These are phyloP conservation scores for Trichoderma polysporum DNA, from an alignment of 2,329 filamentous ascomycete genomes.

Conservation along the genomic window DNA sequence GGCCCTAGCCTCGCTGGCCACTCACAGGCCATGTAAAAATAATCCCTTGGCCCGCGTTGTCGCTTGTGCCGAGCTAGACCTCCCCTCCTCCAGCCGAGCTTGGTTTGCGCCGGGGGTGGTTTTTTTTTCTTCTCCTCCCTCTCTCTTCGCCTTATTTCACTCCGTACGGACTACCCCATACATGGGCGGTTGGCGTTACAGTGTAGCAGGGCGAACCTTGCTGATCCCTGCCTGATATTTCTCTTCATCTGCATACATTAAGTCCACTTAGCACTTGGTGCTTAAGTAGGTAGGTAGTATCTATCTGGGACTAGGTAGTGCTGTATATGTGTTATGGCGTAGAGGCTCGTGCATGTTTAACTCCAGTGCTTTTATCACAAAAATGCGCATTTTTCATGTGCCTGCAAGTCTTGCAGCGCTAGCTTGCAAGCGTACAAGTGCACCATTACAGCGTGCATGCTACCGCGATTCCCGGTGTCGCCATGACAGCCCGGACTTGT, in stretches of 20 bases:
- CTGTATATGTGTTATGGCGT: no score
- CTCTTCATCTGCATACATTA: no score
- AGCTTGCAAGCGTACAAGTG: neutral
- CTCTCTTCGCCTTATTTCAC: neutral
- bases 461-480: neutral
- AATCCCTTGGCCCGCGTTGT: constrained; percentile 26
- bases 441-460: neutral
- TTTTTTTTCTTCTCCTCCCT: neutral
- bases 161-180: neutral
- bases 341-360: neutral
- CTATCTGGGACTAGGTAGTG: no score
- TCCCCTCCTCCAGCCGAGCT: constrained; percentile 20
- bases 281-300: neutral
- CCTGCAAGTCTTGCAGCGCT: neutral
- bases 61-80: constrained; percentile 19
- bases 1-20: constrained; percentile 24
- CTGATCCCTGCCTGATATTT: neutral
- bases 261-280: neutral
- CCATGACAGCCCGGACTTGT: neutral
- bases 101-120: neutral
- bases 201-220: neutral
- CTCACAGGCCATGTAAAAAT: constrained; percentile 29
- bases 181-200: neutral
- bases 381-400: neutral
- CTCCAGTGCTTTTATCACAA: neutral